Evolutionary conservation across 2,329 filamentous ascomycete species (phyloP).

Genomic region (Hymenoscyphus occultus): DNA sequence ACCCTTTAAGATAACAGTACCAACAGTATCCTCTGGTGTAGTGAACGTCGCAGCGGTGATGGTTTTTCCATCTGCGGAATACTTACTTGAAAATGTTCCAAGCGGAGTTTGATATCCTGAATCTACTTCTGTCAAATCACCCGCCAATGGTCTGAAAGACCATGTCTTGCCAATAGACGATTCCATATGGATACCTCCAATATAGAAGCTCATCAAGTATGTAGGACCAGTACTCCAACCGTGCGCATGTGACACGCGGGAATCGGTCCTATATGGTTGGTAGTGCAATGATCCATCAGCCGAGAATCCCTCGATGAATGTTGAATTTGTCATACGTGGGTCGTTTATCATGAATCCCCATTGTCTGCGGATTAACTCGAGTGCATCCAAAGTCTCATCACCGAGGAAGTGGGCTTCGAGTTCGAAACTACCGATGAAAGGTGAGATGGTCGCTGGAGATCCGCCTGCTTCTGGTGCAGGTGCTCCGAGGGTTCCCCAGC

Average conservation of each 20-base stretch:
- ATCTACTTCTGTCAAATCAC: conserved; percentile 38
- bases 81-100: background rate
- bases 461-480: conserved; percentile 44
- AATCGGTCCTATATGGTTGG: conserved; percentile 36
- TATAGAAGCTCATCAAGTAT: conserved; percentile 30
- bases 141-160: conserved; percentile 35
- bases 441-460: conserved; percentile 44
- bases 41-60: conserved; percentile 4
- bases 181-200: conserved; percentile 31
- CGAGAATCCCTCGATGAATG: conserved; percentile 39
- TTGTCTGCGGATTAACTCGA: conserved; percentile 51
- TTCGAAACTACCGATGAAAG: conserved; percentile 47
- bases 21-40: conserved; percentile 10
- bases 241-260: conserved; percentile 37
- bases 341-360: conserved; percentile 58
- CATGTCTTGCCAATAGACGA: conserved; percentile 30
- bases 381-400: conserved; percentile 45
- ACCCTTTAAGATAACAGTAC: conserved; percentile 8
- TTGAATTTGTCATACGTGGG: conserved; percentile 39
- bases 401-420: conserved; percentile 45
- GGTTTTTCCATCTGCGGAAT: background rate
- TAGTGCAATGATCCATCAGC: conserved; percentile 39
- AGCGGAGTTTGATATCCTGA: conserved; percentile 39
- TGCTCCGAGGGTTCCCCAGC: conserved; percentile 43
- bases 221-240: conserved; percentile 39